phyloP scores from a whole-genome alignment of 495 filamentous ascomycete species.

The Patellaria atrata region DNA sequence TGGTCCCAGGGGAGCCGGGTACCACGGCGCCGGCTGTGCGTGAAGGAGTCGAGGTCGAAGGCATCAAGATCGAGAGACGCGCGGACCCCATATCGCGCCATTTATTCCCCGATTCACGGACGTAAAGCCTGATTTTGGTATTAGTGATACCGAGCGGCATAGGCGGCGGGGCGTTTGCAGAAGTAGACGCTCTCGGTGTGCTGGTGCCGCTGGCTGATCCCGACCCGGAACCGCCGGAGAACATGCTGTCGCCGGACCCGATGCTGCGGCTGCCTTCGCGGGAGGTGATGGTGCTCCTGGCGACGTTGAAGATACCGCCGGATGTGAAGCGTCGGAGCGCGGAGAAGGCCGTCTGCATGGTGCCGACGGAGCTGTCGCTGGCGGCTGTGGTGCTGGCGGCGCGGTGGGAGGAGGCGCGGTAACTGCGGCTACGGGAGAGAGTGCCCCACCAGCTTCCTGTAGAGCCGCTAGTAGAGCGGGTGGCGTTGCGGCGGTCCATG shows the following conservation, averaged over 20 bases:
- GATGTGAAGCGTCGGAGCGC: conserved; percentile 61
- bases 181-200: conserved; percentile 43
- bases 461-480: conserved; percentile 16
- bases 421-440: conserved; percentile 40
- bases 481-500: conserved; percentile 30
- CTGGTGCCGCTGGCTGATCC: conserved; percentile 40
- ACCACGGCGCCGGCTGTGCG: conserved; percentile 18
- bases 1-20: conserved; percentile 17
- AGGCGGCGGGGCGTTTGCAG: conserved; percentile 27
- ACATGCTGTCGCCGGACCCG: conserved; percentile 35
- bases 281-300: conserved; percentile 43
- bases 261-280: conserved; percentile 43
- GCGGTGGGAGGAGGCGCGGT: conserved; percentile 41
- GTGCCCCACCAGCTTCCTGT: conserved; percentile 16
- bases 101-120: conserved; percentile 53
- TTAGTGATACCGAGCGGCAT: conserved; percentile 39
- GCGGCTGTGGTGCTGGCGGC: conserved; percentile 32
- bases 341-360: conserved; percentile 52
- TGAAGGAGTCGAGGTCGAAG: conserved; percentile 34
- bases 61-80: conserved; percentile 56
- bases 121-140: conserved; percentile 70
- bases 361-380: conserved; percentile 39
- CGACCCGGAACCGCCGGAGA: conserved; percentile 31
- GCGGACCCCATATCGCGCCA: conserved; percentile 89
- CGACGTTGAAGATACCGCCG: conserved; percentile 60